Percentiles rank a stretch among this genome's conserved stretches.
Conservation (phyloP, 352 stramenopile species). For the Phytopythium chamaehyphon region DNA sequence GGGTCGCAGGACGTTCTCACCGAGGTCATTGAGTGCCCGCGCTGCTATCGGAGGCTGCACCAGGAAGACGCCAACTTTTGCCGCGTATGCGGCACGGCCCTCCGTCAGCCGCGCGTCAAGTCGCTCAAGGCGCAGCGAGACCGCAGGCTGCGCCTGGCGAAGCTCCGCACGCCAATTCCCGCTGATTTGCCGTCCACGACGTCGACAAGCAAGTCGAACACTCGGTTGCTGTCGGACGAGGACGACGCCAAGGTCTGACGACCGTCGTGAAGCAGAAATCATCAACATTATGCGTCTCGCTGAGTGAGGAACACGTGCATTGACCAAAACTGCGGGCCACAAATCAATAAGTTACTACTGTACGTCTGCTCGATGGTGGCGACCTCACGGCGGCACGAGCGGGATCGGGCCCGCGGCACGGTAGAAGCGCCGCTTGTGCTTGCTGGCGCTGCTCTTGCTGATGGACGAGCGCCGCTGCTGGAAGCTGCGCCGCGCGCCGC, state of each 20-base stretch:
- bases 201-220: conserved; percentile 6
- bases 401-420: neutral
- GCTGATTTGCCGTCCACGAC: conserved; percentile 18
- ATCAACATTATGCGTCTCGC: neutral
- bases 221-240: conserved; percentile 1
- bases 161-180: conserved; percentile 38
- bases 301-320: too few species aligned
- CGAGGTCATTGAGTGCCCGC: conserved; percentile 55
- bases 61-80: conserved; percentile 79
- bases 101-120: conserved; percentile 55
- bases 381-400: conserved; percentile 3
- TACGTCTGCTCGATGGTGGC: neutral
- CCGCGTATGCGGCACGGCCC: conserved; percentile 50
- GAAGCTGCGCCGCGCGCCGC: conserved; percentile 3
- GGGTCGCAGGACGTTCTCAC: conserved; percentile 26
- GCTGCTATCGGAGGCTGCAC: conserved; percentile 71
- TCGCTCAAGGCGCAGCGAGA: conserved; percentile 57
- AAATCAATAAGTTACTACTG: neutral
- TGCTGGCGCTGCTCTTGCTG: neutral
- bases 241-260: neutral
- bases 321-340: neutral
- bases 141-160: conserved; percentile 47
- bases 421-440: conserved; percentile 8
- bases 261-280: too few species aligned
- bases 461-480: conserved; percentile 1